A percentile compares a stretch with the other conserved stretches of the same genome.
Evolutionary conservation across 352 stramenopile species (phyloP).

Genomic region (Globisporangium spiculum): DNA sequence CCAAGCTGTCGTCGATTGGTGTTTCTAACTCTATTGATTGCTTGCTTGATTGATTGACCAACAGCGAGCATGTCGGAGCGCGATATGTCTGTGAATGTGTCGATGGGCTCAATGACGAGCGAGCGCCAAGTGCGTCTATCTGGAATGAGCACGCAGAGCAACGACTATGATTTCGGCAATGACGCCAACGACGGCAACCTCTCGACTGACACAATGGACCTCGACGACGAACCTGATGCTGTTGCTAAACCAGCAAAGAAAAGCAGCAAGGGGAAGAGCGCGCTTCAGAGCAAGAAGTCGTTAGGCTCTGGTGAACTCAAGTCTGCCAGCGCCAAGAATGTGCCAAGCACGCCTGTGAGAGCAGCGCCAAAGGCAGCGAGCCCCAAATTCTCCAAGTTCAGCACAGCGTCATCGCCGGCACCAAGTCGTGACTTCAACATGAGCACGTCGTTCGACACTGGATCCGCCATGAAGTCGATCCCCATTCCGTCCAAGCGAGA

Average conservation of each 20-base stretch:
- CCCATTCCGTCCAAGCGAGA: constrained; percentile 24
- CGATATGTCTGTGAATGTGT: constrained; percentile 39
- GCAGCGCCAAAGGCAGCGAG: constrained; percentile 14
- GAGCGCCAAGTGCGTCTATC: constrained; percentile 47
- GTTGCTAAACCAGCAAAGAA: background rate
- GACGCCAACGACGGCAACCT: constrained; percentile 17
- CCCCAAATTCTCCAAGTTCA: constrained; percentile 17
- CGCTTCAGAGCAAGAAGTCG: background rate
- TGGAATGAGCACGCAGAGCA: constrained; percentile 28
- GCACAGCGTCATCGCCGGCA: constrained; percentile 19
- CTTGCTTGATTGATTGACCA: constrained; percentile 25
- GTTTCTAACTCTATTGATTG: constrained; percentile 13
- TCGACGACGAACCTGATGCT: constrained; percentile 15
- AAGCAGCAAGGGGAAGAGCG: constrained; percentile 4
- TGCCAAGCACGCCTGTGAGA: constrained; percentile 1
- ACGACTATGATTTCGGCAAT: constrained; percentile 25
- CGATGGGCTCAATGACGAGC: constrained; percentile 41
- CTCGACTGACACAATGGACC: constrained; percentile 24
- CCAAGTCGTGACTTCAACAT: constrained; percentile 20
- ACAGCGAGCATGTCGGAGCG: constrained; percentile 42
- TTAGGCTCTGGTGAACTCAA: background rate
- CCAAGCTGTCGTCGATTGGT: background rate
- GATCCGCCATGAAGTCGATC: constrained; percentile 24
- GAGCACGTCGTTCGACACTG: constrained; percentile 22
- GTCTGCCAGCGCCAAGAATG: background rate